phyloP scores from a whole-genome alignment of 805 yeast species.

The Candida easanensis region DNA sequence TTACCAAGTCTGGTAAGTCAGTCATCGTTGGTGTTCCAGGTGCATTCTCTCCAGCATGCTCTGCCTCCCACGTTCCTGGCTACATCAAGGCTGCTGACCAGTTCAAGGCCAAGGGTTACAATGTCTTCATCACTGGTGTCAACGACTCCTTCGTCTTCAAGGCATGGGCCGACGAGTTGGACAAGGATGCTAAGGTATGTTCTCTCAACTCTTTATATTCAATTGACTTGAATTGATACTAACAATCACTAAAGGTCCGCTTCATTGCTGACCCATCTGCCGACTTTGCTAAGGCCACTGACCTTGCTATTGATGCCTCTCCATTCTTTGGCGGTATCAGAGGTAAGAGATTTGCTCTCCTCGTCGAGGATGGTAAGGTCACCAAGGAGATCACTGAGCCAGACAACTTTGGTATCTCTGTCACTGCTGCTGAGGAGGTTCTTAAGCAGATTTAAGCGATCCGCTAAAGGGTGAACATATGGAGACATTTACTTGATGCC shows the following conservation, averaged over 20 bases:
- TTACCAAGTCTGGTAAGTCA: slow-evolving; percentile 44
- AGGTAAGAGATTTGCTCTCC: slow-evolving; percentile 70
- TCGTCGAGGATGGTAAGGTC: slow-evolving; percentile 75
- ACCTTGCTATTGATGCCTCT: slow-evolving; percentile 70
- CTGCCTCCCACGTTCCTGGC: slow-evolving; percentile 73
- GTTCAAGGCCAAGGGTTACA: slow-evolving; percentile 66
- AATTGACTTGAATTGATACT: neutral
- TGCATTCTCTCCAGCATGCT: slow-evolving; percentile 80
- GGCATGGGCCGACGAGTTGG: slow-evolving; percentile 61
- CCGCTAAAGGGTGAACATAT: too few relatives aligned
- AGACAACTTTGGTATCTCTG: slow-evolving; percentile 69
- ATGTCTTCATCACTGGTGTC: slow-evolving; percentile 69
- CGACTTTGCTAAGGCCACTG: slow-evolving; percentile 64
- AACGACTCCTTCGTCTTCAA: slow-evolving; percentile 84
- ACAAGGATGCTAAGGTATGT: slow-evolving; percentile 22
- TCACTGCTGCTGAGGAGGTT: slow-evolving; percentile 38
- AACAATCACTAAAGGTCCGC: slow-evolving; percentile 32
- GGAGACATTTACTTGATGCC: too few relatives aligned
- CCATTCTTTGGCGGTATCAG: slow-evolving; percentile 74
- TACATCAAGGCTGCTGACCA: slow-evolving; percentile 49
- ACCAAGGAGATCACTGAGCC: slow-evolving; percentile 70
- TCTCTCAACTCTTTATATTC: neutral
- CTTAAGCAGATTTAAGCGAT: slow-evolving; percentile 15
- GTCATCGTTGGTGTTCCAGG: slow-evolving; percentile 66
- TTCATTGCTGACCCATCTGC: slow-evolving; percentile 82